Base-by-base conservation (phyloP, 495 filamentous ascomycete genomes). In the Elaphomyces granulatus region DNA sequence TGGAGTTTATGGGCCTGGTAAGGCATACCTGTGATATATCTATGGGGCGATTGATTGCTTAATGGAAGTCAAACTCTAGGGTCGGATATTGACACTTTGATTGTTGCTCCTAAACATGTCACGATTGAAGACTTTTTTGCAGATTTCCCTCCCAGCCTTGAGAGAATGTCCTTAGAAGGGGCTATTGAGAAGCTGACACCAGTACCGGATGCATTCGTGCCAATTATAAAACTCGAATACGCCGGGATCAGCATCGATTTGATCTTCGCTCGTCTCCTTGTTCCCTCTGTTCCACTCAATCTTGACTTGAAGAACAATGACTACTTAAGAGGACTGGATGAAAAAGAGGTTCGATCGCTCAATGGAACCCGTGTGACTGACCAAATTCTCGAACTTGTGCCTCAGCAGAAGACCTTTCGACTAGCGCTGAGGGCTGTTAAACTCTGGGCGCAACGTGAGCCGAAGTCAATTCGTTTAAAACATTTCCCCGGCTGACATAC, bases 1-100 rank as follows among this genome's bases (percentile, higher is more conserved):
- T 7, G 92, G 92, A 32, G 90, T 94, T 32, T 94, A 87, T 63
- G 87, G 87, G 2, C 90, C 90, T 37, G 75, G 77, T 80, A 53
- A 45, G 68, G n/a, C n/a, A n/a, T n/a, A n/a, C n/a, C n/a, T n/a
- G n/a, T n/a, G n/a, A n/a, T n/a, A n/a, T n/a, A n/a, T n/a, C n/a
- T n/a, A n/a, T n/a, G n/a, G n/a, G n/a, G n/a, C n/a, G n/a, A n/a
- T n/a, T n/a, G n/a, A n/a, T n/a, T n/a, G n/a, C n/a, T n/a, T n/a
- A n/a, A n/a, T n/a, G n/a, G n/a, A n/a, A n/a, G n/a, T n/a, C n/a
- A n/a, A n/a, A n/a, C n/a, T n/a, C 31, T 30, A 76, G 85, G 83
- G 34, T 94, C 92, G 23, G 90, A 98, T 75, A 94, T 98, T 49
- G 90, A 98, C 62, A 96, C 90, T 12, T 75, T 98, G 14, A 74